A percentile compares a stretch with the other conserved stretches of the same genome.
Evolutionary conservation across 805 yeast species (phyloP).

Genomic region (Lachancea thermotolerans): DNA sequence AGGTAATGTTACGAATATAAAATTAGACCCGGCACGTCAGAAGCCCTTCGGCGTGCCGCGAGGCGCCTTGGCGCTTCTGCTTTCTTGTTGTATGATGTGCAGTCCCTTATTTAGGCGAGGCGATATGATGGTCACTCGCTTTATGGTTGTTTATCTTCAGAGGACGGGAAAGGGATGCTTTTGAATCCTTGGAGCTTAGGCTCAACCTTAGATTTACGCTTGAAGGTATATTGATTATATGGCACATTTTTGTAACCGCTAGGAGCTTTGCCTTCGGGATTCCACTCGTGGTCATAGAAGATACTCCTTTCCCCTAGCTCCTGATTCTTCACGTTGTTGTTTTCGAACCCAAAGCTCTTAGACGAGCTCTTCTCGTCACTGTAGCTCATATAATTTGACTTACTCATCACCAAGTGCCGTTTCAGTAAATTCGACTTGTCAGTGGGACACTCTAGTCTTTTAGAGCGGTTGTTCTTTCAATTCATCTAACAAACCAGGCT

Average conservation of each 20-base stretch:
- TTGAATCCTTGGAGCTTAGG: conserved; percentile 14
- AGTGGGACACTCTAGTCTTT: too few relatives aligned
- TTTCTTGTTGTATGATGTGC: too few relatives aligned
- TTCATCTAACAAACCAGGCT: too few relatives aligned
- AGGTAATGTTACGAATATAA: not conserved
- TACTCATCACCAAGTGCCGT: too few relatives aligned
- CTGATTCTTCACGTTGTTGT: not conserved
- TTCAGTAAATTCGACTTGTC: too few relatives aligned
- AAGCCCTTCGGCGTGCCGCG: too few relatives aligned
- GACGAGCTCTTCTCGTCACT: too few relatives aligned
- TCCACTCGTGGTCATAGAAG: conserved; percentile 61
- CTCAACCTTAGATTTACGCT: conserved; percentile 19
- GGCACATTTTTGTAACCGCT: conserved; percentile 23
- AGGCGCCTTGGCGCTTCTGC: too few relatives aligned
- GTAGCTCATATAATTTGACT: too few relatives aligned
- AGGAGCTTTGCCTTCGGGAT: conserved; percentile 54
- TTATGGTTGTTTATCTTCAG: not conserved
- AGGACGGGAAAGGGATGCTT: conserved; percentile 29
- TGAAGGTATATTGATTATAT: conserved; percentile 26
- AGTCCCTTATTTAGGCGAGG: too few relatives aligned
- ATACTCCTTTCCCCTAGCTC: conserved; percentile 44
- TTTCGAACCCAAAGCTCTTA: not conserved
- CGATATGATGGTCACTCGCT: too few relatives aligned
- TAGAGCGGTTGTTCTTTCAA: too few relatives aligned
- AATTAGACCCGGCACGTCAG: not conserved